Base-by-base conservation (phyloP, 495 filamentous ascomycete genomes). In the Choiromyces venosus region DNA sequence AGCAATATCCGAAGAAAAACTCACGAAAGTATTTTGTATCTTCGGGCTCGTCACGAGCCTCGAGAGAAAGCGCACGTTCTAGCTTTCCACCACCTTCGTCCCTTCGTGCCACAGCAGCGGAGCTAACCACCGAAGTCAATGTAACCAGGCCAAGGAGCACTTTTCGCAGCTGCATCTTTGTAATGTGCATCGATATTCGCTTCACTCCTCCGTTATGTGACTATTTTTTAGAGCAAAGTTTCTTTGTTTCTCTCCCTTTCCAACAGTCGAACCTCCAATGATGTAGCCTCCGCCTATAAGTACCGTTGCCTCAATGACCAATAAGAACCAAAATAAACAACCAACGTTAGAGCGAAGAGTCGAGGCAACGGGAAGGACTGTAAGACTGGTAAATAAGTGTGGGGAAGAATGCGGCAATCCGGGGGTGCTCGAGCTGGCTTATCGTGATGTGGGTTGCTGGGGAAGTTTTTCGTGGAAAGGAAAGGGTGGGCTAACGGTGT, bases 11-110 rank as follows among this genome's bases (percentile, higher is more conserved):
- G 19, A 38, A 61, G n/a, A n/a, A 67, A 10, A 67, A 74, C 79
- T 73, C 70, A 80, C 79, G 78, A 46, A 80, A 80, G 56, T 80
- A 80, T 40, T 80, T 80, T 29, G 78, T 80, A 37, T 71, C 75
- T 25, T 64, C 37, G 25, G 12, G 25, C 52, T 61, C 52, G 25
- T 18, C 0, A 25, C 52, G 52, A 61, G 52, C 25, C 25, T 61
- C 33, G 10, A 5, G n/a, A 9, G 66, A 65, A 1, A 33, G 8
- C 3, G 65, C 44, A 44, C 18, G 39, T n/a, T 44, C 4, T 4
- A 56, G 4, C 29, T 36, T 44, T 42, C 37, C 42, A 18, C 42
- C 38, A 21, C 37, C 46, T n/a, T 18, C 33, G 37, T 65, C 29
- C 9, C 37, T 37, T 33, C 6, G 67, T 0, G 25, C 65, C 42